Evolutionary conservation across 192 early-diverging fungal species (phyloP), one percentile per base, ranked within the genome.

Genomic region (Chytriomyces sp.): DNA sequence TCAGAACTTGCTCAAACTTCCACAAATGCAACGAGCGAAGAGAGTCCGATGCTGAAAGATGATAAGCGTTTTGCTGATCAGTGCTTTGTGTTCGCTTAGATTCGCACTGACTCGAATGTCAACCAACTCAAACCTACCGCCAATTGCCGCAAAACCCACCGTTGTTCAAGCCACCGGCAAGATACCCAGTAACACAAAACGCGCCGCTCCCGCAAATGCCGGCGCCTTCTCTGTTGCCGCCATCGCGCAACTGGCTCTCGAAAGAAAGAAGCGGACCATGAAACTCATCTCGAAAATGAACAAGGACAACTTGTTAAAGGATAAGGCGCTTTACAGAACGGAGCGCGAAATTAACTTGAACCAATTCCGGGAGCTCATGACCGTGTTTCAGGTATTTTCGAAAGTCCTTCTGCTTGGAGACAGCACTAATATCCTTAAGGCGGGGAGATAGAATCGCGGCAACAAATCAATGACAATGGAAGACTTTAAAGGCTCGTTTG

Each of bases 321-420:
- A 88, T 64, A 76, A 67, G 28, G 86, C 86, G 10, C 47, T 50
- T 2, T 87, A 89, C 69, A 45, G 88, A 20, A 71, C 81, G 2
- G 88, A 89, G 60, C 46, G 83, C 45, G 86, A 87, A 50, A 86
- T 87, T 73, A 86, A 86, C 64, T 66, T 89, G 45, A 72, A 75
- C n/a, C 77, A 84, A 68, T 85, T 86, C 61, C 50, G 81, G 24
- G 85, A 89, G 76, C 78, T 89, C 3, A 83, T 89, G 81, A 45
- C 50, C 28, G 70, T 87, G 45, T 89, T 89, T 72, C 69, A 85
- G 67, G 86, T 87, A 76, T 26, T 50, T 6, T 35, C 35, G 57
- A n/a, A 20, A 69, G 67, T 48, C 26, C 26, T 28, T 75, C 18
- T 75, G 61, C 5, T 4, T 35, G 35, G 35, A 35, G 35, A 35